A percentile compares a stretch with the other conserved stretches of the same genome.
Conservation (phyloP, 2,329 filamentous ascomycete genomes). For the Paecilomyces sp. region DNA sequence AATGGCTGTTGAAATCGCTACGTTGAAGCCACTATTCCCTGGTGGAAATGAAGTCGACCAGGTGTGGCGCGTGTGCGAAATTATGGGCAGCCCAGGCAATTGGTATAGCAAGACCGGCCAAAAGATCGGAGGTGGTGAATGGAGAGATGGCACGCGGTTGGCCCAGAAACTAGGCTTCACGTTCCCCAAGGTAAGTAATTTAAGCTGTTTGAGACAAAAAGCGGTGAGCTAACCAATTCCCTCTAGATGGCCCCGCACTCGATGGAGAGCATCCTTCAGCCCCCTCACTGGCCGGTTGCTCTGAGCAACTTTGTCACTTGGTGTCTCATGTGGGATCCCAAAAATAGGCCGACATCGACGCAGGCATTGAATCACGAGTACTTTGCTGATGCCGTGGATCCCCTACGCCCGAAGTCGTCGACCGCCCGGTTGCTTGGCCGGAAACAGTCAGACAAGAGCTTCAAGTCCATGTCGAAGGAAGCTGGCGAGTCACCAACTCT, state of each 20-base stretch:
- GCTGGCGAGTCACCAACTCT: slow-evolving; percentile 50
- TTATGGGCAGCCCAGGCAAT: slow-evolving; percentile 97
- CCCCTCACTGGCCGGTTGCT: slow-evolving; percentile 84
- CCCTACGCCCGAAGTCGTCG: slow-evolving; percentile 83
- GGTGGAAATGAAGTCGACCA: slow-evolving; percentile 98
- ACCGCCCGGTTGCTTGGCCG: slow-evolving; percentile 76
- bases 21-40: slow-evolving; percentile 91
- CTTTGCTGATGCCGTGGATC: slow-evolving; percentile 86
- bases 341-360: slow-evolving; percentile 78
- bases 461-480: slow-evolving; percentile 57
- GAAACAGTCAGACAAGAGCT: slow-evolving; percentile 78
- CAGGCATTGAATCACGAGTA: slow-evolving; percentile 96
- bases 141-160: slow-evolving; percentile 87
- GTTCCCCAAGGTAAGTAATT: slow-evolving; percentile 65
- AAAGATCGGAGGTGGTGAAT: slow-evolving; percentile 89
- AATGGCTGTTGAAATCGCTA: slow-evolving; percentile 97
- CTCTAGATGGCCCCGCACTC: slow-evolving; percentile 87
- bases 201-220: not conserved
- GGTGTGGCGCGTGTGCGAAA: slow-evolving; percentile 97
- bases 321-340: slow-evolving; percentile 99
- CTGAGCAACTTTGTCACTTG: slow-evolving; percentile 92
- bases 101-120: slow-evolving; percentile 91
- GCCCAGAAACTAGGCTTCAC: slow-evolving; percentile 97
- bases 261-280: slow-evolving; percentile 86
- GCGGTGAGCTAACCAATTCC: slow-evolving; percentile 6